Evolutionary conservation across 768 basidiomycete species (phyloP), one percentile per base, ranked within the genome.

Genomic region (Nevesoporus exiguus): DNA sequence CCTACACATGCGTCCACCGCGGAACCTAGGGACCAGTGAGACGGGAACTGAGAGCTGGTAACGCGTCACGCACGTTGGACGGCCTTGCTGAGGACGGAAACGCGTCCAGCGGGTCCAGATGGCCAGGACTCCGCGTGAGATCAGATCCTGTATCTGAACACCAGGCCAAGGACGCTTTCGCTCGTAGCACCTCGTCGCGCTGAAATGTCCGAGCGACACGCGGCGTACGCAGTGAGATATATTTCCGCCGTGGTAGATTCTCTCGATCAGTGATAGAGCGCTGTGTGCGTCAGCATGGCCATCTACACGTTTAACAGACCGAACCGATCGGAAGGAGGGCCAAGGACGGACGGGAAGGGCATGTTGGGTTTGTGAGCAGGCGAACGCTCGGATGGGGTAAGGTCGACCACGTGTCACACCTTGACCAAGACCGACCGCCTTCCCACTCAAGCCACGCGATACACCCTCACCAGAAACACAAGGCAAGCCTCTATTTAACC

Each of bases 401-500:
- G 13, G 33, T 33, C 7, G 39, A 7, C 15, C 14, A 36, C 7
- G 34, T 36, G 34, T 15, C 54, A 40, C 10, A 22, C 19, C 39
- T 58, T 53, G 56, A 42, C 36, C 59, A 30, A 34, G 24, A 54
- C 31, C 51, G 45, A 51, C 39, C 49, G 51, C 47, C 54, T 61
- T 55, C 57, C 51, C 56, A 56, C 53, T 43, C 48, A 47, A 39
- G 49, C 59, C 52, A 56, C 61, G 57, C 63, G 52, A 24, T 1
- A 6, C 46, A 43, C 51, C 50, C 58, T 61, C 64, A 52, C 65
- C 57, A 51, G 52, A 60, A 61, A 55, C 62, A 61, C 67, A 69
- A 67, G 71, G 71, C 63, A 53, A 30, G 42, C 36, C 33, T 44
- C 55, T 70, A 70, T 70, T 63, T 71, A 70, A 70, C 21, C 64